Evolutionary conservation across 176 grass and related monocot genomes (phyloP).

Genomic region (Avena eriantha): DNA sequence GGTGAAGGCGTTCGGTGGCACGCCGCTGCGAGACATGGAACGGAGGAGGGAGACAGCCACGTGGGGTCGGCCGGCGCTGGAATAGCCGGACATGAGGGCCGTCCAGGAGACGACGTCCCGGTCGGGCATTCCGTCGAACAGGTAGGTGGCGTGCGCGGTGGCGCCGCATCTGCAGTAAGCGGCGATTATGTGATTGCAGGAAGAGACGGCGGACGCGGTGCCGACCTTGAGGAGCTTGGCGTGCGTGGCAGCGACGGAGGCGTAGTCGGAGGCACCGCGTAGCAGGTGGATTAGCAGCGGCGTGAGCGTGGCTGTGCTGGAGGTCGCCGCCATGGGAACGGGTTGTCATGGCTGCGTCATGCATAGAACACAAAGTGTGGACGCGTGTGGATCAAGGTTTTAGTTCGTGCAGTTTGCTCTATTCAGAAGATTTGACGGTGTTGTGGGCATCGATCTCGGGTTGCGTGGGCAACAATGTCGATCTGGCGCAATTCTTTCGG

Average conservation of each 20-base stretch:
- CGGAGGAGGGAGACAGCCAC: constrained; percentile 52
- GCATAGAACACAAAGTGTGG: not conserved
- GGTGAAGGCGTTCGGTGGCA: constrained; percentile 63
- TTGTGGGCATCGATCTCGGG: too few relatives aligned
- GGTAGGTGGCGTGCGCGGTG: constrained; percentile 34
- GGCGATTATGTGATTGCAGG: constrained; percentile 64
- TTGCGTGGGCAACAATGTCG: too few relatives aligned
- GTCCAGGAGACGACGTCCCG: constrained; percentile 77
- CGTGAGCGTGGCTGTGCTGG: constrained; percentile 17
- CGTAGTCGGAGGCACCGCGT: constrained; percentile 50
- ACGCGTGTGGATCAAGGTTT: not conserved
- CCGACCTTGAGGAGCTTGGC: constrained; percentile 66
- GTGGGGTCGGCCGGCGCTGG: constrained; percentile 34
- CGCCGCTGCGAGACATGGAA: constrained; percentile 42
- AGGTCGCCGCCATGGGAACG: constrained; percentile 36
- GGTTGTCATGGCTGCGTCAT: constrained; percentile 25
- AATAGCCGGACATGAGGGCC: constrained; percentile 79
- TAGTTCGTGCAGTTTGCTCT: too few relatives aligned
- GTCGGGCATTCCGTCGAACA: constrained; percentile 70
- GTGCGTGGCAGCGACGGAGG: constrained; percentile 55
- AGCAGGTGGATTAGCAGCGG: constrained; percentile 61
- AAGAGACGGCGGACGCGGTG: constrained; percentile 1
- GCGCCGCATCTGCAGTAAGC: constrained; percentile 50
- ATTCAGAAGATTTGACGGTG: too few relatives aligned
- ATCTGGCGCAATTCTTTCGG: too few relatives aligned